These are phyloP conservation scores for Chaetomium cochliodes DNA, from an alignment of 495 filamentous ascomycete genomes.

Conservation along the genomic window DNA sequence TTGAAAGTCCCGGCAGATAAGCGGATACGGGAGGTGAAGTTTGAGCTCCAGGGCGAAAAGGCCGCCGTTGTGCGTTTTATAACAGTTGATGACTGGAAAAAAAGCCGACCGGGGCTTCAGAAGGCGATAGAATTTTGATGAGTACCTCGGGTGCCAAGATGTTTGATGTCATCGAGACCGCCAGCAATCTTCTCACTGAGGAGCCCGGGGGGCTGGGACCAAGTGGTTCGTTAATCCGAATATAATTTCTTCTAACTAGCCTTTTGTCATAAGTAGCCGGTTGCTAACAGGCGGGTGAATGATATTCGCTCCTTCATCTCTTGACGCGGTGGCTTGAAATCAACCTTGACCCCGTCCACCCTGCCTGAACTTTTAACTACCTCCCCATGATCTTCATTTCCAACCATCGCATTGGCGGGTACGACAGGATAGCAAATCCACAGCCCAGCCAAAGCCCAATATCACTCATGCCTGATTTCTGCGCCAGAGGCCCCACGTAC, in stretches of 20 bases:
- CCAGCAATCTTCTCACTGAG: too few relatives aligned
- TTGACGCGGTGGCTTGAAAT: neutral
- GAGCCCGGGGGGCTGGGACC: too few relatives aligned
- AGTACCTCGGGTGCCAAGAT: neutral
- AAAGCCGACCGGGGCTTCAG: neutral
- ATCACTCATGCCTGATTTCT: slow-evolving; percentile 27
- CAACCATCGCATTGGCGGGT: slow-evolving; percentile 50
- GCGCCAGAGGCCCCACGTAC: slow-evolving; percentile 64
- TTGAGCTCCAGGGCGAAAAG: slow-evolving; percentile 21
- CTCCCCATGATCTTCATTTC: slow-evolving; percentile 50
- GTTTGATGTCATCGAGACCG: too few relatives aligned
- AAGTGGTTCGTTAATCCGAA: too few relatives aligned
- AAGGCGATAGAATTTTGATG: neutral
- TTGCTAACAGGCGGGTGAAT: too few relatives aligned
- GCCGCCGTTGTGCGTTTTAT: slow-evolving; percentile 17
- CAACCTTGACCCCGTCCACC: neutral
- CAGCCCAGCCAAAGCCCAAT: slow-evolving; percentile 56
- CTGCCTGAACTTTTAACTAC: slow-evolving; percentile 19
- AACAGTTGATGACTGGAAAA: slow-evolving; percentile 19
- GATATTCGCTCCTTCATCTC: too few relatives aligned
- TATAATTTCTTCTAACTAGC: too few relatives aligned
- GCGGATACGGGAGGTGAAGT: slow-evolving; percentile 23
- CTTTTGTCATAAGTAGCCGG: too few relatives aligned
- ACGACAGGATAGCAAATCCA: slow-evolving; percentile 50
- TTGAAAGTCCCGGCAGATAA: neutral